These are phyloP conservation scores for Fusarium sp. DNA, from an alignment of 2,329 filamentous ascomycete species.

Conservation along the genomic window DNA sequence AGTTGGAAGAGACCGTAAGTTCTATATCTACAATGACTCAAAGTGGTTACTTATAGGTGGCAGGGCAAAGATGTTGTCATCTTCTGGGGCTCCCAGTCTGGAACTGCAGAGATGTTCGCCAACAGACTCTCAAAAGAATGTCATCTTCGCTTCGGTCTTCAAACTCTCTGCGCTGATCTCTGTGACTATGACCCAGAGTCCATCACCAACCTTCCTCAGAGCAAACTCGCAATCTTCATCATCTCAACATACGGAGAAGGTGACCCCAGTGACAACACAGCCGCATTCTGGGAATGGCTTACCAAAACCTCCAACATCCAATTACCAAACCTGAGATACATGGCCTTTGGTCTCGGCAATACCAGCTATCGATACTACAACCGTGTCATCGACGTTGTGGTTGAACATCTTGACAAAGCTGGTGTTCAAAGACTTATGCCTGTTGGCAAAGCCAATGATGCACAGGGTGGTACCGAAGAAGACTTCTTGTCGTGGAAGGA, in stretches of 20 bases:
- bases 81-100: constrained; percentile 96
- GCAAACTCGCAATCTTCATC: constrained; percentile 51
- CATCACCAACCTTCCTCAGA: constrained; percentile 44
- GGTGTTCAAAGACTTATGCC: constrained; percentile 46
- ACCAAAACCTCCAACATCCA: constrained; percentile 27
- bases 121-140: constrained; percentile 90
- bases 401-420: constrained; percentile 33
- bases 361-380: constrained; percentile 55
- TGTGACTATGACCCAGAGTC: constrained; percentile 59
- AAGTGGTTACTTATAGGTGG: background rate
- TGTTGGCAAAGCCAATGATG: constrained; percentile 50
- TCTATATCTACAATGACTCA: no score
- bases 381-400: constrained; percentile 48
- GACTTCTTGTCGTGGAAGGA: constrained; percentile 53
- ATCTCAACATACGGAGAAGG: constrained; percentile 55
- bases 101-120: constrained; percentile 92
- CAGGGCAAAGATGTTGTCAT: constrained; percentile 84
- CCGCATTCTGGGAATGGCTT: constrained; percentile 47
- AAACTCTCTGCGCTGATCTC: constrained; percentile 79
- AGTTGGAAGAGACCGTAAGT: constrained; percentile 47
- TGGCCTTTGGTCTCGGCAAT: constrained; percentile 54
- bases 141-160: constrained; percentile 85
- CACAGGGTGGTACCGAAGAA: constrained; percentile 49
- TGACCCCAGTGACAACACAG: constrained; percentile 54
- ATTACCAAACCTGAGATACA: constrained; percentile 46